Conservation (phyloP, 2,329 filamentous ascomycete species). For the Davidsoniella neocaledoniae region DNA sequence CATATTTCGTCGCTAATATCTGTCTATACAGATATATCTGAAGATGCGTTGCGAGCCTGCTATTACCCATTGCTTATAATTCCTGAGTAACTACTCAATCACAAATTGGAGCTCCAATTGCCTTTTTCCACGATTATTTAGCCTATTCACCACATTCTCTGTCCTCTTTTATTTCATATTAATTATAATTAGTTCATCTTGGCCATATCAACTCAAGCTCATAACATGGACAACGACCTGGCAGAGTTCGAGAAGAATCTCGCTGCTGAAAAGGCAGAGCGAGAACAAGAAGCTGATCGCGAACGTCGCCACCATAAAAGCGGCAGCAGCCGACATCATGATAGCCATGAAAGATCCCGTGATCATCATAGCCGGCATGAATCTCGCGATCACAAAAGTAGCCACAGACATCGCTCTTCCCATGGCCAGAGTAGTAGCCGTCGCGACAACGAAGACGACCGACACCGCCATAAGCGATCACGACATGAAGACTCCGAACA, state of each 20-base stretch:
- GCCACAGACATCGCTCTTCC: conserved; percentile 22
- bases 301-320: neutral
- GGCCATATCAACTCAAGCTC: neutral
- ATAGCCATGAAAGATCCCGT: conserved; percentile 19
- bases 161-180: neutral
- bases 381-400: conserved; percentile 20
- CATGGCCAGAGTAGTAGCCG: neutral
- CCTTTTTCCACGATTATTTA: too few species aligned
- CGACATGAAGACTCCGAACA: conserved; percentile 1
- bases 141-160: neutral
- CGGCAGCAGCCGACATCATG: neutral
- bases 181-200: neutral
- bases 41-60: neutral
- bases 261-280: conserved; percentile 42
- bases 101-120: too few species aligned
- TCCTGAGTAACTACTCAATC: too few species aligned
- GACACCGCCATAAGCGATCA: conserved; percentile 15
- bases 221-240: conserved; percentile 34
- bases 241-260: conserved; percentile 66
- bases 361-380: neutral
- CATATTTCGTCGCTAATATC: neutral
- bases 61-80: neutral
- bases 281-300: conserved; percentile 23
- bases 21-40: neutral
- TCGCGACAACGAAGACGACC: conserved; percentile 21